Evolutionary conservation across 805 yeast genomes (phyloP), one percentile per base, ranked within the genome.

Genomic region (Pichia ethanolica): DNA sequence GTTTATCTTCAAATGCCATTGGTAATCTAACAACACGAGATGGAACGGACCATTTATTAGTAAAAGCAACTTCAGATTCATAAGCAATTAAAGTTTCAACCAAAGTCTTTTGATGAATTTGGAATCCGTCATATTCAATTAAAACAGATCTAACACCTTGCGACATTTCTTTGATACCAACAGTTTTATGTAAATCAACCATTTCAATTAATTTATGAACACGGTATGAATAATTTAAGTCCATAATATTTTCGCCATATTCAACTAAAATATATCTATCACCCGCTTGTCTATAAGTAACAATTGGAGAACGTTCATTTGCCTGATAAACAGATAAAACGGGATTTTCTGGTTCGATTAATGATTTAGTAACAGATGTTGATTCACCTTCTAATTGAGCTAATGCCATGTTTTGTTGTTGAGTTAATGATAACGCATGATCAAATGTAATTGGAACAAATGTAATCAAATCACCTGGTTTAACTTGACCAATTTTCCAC

Each of bases 401-500:
- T 53, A 86, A 71, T 26, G 73, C 68, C 32, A 60, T 56, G 62
- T 88, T 90, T 63, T 85, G 95, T 1, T 70, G 65, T 30, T 60
- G 59, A 66, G 81, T 85, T 66, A 90, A 71, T 14, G 65, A 65
- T 56, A 85, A 71, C 7, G 98, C 97, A 50, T 75, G 69, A 33
- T 78, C 81, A 58, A 78, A 84, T 13, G 80, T 60, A 41, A 93
- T 74, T 36, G 97, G 96, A 49, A 81, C 80, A 72, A 93, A 91
- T 56, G 78, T 78, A 52, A 91, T 81, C 44, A 67, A 59, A 62
- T 93, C 98, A 62, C 98, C 98, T 5, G 98, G 97, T 67, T 87
- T 90, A 40, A 88, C 90, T 71, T 91, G 98, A 43, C 99, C 99
- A 63, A 93, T 86, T 72, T 93, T 93, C 98, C 98, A 91, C 84